Percentiles rank a stretch among this genome's conserved stretches.
These are phyloP conservation scores for Fennellomyces sp. DNA, from an alignment of 371 early-diverging fungal genomes.

Conservation along the genomic window DNA sequence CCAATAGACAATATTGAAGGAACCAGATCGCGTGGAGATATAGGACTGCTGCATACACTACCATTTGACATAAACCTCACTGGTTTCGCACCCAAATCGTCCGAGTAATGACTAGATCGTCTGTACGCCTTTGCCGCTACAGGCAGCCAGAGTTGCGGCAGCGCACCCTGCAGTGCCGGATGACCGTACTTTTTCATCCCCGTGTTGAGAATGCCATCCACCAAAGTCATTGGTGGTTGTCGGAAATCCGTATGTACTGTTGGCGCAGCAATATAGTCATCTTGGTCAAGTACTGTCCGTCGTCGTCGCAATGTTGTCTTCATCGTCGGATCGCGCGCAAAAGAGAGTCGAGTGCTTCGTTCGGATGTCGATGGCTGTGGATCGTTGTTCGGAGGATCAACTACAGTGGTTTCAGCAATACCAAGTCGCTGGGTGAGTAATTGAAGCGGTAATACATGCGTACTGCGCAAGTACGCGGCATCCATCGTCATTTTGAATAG, in stretches of 20 bases:
- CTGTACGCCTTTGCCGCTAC: constrained; percentile 24
- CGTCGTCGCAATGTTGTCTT: constrained; percentile 18
- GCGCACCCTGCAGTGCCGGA: constrained; percentile 71
- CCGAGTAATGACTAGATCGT: constrained; percentile 5
- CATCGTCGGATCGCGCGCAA: background rate
- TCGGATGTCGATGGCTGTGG: constrained; percentile 12
- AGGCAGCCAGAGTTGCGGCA: constrained; percentile 83
- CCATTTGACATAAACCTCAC: background rate
- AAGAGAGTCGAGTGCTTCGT: background rate
- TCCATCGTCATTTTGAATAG: constrained; percentile 61
- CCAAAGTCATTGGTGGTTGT: constrained; percentile 78
- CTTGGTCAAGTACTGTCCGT: constrained; percentile 63
- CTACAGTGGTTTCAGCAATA: constrained; percentile 22
- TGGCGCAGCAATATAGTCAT: constrained; percentile 70
- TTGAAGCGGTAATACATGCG: constrained; percentile 52
- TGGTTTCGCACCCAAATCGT: background rate
- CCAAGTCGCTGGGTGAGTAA: constrained; percentile 47
- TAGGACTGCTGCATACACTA: constrained; percentile 10
- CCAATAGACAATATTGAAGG: constrained; percentile 6
- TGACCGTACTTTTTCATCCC: constrained; percentile 75
- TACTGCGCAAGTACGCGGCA: constrained; percentile 56
- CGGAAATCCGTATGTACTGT: constrained; percentile 63
- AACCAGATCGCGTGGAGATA: constrained; percentile 4
- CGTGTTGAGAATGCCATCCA: constrained; percentile 74
- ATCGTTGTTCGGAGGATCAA: constrained; percentile 1